These are phyloP conservation scores for Cladophialophora bantiana DNA, from an alignment of 2,329 filamentous ascomycete species.

Conservation along the genomic window DNA sequence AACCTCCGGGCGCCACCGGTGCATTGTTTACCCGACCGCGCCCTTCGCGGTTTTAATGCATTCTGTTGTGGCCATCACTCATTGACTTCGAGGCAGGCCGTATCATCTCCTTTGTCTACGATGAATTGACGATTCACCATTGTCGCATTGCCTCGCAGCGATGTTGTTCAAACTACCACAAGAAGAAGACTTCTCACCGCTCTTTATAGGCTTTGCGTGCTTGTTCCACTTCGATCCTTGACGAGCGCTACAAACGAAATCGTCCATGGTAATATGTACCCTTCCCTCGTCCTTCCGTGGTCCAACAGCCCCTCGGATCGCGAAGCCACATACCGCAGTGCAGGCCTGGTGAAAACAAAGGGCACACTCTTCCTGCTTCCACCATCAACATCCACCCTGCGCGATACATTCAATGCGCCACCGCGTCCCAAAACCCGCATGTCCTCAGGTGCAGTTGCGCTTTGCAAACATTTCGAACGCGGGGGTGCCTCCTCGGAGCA, in stretches of 20 bases:
- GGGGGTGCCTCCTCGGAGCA: slow-evolving; percentile 37
- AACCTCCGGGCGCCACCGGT: not conserved
- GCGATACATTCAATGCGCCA: slow-evolving; percentile 36
- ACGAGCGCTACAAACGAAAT: not conserved
- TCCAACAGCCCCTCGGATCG: slow-evolving; percentile 28
- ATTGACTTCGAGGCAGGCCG: not conserved
- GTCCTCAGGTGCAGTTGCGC: slow-evolving; percentile 39
- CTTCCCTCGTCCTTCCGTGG: slow-evolving; percentile 36
- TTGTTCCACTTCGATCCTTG: not conserved
- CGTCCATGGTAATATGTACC: slow-evolving; percentile 29
- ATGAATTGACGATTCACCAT: not conserved
- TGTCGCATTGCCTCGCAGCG: not conserved
- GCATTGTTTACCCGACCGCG: slow-evolving; percentile 1
- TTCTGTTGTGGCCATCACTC: not conserved
- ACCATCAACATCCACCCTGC: slow-evolving; percentile 28
- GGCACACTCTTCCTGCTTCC: slow-evolving; percentile 41
- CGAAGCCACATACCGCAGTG: slow-evolving; percentile 33
- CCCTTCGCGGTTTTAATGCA: not conserved
- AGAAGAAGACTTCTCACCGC: not conserved
- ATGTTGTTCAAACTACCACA: not conserved
- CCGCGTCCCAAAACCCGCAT: slow-evolving; percentile 39
- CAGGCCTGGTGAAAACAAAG: slow-evolving; percentile 37
- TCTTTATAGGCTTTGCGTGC: not conserved
- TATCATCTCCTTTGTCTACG: not conserved
- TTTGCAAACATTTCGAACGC: slow-evolving; percentile 42